Percentiles rank a stretch among this genome's conserved stretches.
phyloP scores from a whole-genome alignment of 495 filamentous ascomycete genomes.

The Diplogelasinospora grovesii region DNA sequence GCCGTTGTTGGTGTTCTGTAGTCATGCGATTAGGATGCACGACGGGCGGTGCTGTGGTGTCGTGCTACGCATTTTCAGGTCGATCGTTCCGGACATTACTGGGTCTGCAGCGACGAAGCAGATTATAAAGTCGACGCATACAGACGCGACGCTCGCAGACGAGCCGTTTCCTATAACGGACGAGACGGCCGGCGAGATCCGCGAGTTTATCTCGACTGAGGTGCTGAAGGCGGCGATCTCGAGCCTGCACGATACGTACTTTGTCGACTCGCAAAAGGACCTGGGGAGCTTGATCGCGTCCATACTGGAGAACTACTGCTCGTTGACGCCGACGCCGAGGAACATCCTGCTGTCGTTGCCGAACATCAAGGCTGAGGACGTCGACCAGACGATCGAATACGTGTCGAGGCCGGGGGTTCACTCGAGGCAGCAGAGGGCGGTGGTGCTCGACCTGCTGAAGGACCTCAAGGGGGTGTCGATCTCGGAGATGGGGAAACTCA shows the following conservation, averaged over 20 bases:
- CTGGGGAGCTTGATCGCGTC: constrained; percentile 80
- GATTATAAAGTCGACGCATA: constrained; percentile 5
- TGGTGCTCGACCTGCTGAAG: constrained; percentile 82
- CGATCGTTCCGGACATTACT: constrained; percentile 72
- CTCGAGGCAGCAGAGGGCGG: constrained; percentile 67
- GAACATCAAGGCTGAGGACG: constrained; percentile 46
- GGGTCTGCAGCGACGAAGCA: constrained; percentile 10
- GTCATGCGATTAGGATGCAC: constrained; percentile 81
- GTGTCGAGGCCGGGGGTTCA: constrained; percentile 44
- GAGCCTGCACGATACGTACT: constrained; percentile 88
- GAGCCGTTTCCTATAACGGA: constrained; percentile 43
- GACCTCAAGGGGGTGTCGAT: constrained; percentile 83
- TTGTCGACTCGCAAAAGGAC: constrained; percentile 93
- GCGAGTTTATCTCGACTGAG: constrained; percentile 84
- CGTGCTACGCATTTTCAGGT: constrained; percentile 75
- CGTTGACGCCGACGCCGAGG: constrained; percentile 52
- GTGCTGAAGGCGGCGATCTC: constrained; percentile 78
- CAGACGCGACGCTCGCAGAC: constrained; percentile 6
- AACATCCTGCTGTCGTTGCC: constrained; percentile 48
- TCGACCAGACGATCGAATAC: constrained; percentile 55
- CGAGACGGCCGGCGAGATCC: constrained; percentile 55
- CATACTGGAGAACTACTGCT: constrained; percentile 69
- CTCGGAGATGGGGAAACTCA: constrained; percentile 83
- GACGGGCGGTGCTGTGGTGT: constrained; percentile 84
- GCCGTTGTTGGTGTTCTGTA: constrained; percentile 83